Base-by-base conservation (phyloP, 179 eudicot species). In the Gypsophila paniculata region DNA sequence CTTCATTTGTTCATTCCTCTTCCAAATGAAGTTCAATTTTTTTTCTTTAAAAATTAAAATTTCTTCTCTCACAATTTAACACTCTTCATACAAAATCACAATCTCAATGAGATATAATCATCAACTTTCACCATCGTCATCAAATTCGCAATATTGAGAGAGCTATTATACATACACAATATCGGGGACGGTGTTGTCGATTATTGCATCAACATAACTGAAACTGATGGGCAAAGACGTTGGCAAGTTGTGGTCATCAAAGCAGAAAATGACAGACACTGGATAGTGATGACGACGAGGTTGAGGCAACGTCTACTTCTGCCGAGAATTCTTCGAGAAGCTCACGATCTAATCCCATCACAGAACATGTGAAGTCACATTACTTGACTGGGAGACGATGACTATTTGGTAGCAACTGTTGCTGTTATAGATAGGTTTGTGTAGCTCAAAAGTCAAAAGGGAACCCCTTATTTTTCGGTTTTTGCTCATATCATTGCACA, bases 181-280 rank as follows among this genome's bases (percentile, higher is more conserved):
- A n/a, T n/a, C n/a, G n/a, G n/a, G n/a, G n/a, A n/a, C n/a, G n/a
- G n/a, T n/a, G n/a, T n/a, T n/a, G n/a, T n/a, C n/a, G n/a, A n/a
- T n/a, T n/a, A n/a, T n/a, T n/a, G n/a, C n/a, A n/a, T n/a, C n/a
- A n/a, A n/a, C n/a, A n/a, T n/a, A n/a, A n/a, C n/a, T n/a, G n/a
- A n/a, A n/a, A n/a, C n/a, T n/a, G 81, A 89, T 87, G 87, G 97
- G 97, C 42, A 87, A 85, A 57, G 83, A 81, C 4, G 88, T 79
- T 53, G 80, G 85, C 36, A 81, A 76, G 76, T 59, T 77, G 0
- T 91, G 96, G 97, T 70, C 74, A 17, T 46, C 70, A 18, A 75
- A 75, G 70, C 87, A 91, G 71, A 81, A 81, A 70, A 61, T 75
- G 76, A 85, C 65, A 67, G 76, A 72, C 34, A 14, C 46, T 83